A percentile compares a stretch with the other conserved stretches of the same genome.
These are phyloP conservation scores for Penicillium mononematosum DNA, from an alignment of 495 filamentous ascomycete genomes.

Conservation along the genomic window DNA sequence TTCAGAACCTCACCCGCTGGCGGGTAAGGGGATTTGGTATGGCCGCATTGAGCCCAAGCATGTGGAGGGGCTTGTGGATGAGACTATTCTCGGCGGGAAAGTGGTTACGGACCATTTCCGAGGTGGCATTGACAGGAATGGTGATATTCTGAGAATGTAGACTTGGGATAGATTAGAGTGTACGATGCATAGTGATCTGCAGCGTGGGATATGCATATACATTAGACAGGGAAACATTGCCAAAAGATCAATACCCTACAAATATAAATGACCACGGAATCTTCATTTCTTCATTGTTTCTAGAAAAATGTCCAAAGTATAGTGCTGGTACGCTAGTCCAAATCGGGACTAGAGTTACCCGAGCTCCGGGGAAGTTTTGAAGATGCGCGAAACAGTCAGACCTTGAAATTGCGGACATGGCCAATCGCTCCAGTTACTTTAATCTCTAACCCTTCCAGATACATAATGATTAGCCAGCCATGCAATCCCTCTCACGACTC, in stretches of 20 bases:
- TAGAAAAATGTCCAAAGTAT: neutral
- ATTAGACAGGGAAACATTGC: neutral
- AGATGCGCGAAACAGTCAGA: slow-evolving; percentile 12
- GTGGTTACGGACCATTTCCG: slow-evolving; percentile 74
- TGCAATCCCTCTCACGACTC: slow-evolving; percentile 33
- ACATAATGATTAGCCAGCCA: slow-evolving; percentile 22
- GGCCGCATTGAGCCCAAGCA: slow-evolving; percentile 82
- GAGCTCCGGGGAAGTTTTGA: slow-evolving; percentile 29
- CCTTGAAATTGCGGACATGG: slow-evolving; percentile 1
- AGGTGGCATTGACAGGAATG: slow-evolving; percentile 41
- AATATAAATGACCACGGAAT: neutral
- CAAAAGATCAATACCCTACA: neutral
- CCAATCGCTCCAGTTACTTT: slow-evolving; percentile 2
- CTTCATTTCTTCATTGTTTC: neutral
- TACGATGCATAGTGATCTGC: neutral
- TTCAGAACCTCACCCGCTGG: slow-evolving; percentile 51
- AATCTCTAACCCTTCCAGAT: neutral
- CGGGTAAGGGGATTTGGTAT: slow-evolving; percentile 90
- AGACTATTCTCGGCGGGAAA: slow-evolving; percentile 72
- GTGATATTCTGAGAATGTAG: slow-evolving; percentile 42
- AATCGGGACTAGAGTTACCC: slow-evolving; percentile 24
- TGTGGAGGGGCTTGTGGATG: slow-evolving; percentile 79
- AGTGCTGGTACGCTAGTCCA: slow-evolving; percentile 24
- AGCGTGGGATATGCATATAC: neutral
- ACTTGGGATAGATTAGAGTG: neutral